A percentile compares a stretch with the other conserved stretches of the same genome.
Conservation (phyloP, 805 yeast genomes). For the Candida qinlingensis region DNA sequence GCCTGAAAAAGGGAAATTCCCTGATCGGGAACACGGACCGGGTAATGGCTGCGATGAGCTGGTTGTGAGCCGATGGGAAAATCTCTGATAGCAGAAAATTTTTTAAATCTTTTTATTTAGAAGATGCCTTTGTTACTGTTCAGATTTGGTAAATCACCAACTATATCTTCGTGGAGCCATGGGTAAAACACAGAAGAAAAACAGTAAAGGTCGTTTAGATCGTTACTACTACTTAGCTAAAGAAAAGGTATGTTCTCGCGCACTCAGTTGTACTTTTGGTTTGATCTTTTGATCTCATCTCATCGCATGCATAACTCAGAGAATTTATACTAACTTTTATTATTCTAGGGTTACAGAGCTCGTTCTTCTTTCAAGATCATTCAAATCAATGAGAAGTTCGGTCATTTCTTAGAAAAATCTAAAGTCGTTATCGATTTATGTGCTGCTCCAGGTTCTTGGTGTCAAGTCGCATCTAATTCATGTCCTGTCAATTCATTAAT, state of each 20-base stretch:
- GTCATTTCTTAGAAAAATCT: slow-evolving; percentile 89
- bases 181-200: slow-evolving; percentile 93
- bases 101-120: no score
- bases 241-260: slow-evolving; percentile 50
- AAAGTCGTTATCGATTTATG: slow-evolving; percentile 96
- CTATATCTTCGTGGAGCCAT: slow-evolving; percentile 28
- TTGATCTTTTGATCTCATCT: background rate
- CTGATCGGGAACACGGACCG: no score
- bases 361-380: slow-evolving; percentile 96
- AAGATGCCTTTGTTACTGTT: no score
- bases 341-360: slow-evolving; percentile 77
- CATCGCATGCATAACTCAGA: background rate
- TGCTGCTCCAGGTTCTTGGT: slow-evolving; percentile 99
- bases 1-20: no score
- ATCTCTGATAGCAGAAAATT: no score
- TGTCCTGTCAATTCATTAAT: slow-evolving; percentile 92
- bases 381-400: slow-evolving; percentile 94
- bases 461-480: slow-evolving; percentile 93
- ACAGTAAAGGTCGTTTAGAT: slow-evolving; percentile 98
- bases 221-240: slow-evolving; percentile 94
- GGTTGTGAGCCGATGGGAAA: no score
- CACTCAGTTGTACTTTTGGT: no score
- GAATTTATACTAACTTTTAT: slow-evolving; percentile 5
- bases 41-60: no score
- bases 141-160: no score